Percentiles rank a stretch among this genome's conserved stretches.
These are phyloP conservation scores for Cyathus striatus DNA, from an alignment of 768 basidiomycete species.

Conservation along the genomic window DNA sequence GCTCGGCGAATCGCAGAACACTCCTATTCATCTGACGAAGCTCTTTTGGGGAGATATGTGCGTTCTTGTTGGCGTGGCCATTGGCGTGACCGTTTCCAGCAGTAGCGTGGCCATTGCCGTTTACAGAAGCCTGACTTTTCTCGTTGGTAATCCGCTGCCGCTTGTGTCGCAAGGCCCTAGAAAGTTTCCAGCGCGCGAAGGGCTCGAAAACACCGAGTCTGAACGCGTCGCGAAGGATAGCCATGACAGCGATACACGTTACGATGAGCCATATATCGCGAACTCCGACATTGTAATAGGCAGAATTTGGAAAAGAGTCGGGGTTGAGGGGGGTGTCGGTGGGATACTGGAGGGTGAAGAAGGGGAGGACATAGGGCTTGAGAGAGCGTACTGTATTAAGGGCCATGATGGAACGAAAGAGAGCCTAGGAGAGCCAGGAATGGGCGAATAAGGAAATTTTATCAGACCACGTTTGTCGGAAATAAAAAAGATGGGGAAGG, in stretches of 20 bases:
- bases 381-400: slow-evolving; percentile 28
- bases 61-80: slow-evolving; percentile 19
- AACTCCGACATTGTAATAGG: slow-evolving; percentile 68
- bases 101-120: slow-evolving; percentile 17
- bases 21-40: slow-evolving; percentile 60
- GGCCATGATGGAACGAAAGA: background rate
- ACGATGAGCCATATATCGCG: slow-evolving; percentile 78
- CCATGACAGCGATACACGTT: slow-evolving; percentile 82
- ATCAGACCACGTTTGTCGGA: slow-evolving; percentile 16
- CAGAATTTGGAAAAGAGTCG: slow-evolving; percentile 69
- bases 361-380: slow-evolving; percentile 54
- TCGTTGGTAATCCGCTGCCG: slow-evolving; percentile 12
- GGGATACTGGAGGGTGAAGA: slow-evolving; percentile 72
- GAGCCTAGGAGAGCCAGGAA: background rate
- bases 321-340: slow-evolving; percentile 45
- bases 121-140: slow-evolving; percentile 11
- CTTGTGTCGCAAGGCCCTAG: slow-evolving; percentile 38
- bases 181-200: slow-evolving; percentile 74
- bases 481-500: slow-evolving; percentile 4
- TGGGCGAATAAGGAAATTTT: slow-evolving; percentile 6
- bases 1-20: slow-evolving; percentile 88
- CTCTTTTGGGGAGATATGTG: slow-evolving; percentile 33
- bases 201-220: slow-evolving; percentile 76
- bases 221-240: slow-evolving; percentile 74
- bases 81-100: slow-evolving; percentile 29